Evolutionary conservation across 306 rosid species (phyloP), one percentile per base, ranked within the genome.

Genomic region (Inga leiocalycina): DNA sequence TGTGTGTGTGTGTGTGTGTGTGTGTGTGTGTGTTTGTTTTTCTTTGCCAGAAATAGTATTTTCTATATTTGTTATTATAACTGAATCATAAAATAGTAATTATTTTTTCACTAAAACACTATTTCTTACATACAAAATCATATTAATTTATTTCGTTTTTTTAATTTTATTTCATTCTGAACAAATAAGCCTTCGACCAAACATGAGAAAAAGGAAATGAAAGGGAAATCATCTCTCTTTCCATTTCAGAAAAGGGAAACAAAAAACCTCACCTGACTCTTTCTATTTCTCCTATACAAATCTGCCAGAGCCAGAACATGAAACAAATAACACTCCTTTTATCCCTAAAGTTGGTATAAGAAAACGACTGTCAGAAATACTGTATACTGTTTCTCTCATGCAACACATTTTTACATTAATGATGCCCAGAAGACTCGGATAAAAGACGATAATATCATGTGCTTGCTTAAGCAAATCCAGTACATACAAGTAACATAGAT

Each of bases 321-420:
- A 30, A 22, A 59, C 14, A 22, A 24, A 27, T 4, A 22, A 24
- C 68, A 14, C 39, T 13, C 41, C 41, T 64, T 11, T 59, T 2
- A 62, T 12, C 70, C 41, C 69, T 64, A 30, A 37, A 30, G 39
- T 30, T 64, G 39, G 8, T 10, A 11, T 11, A 64, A 64, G 35
- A 64, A 30, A 27, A 14, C 68, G 8, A 62, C 35, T 62, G 68
- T 15, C 49, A 44, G 9, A 44, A 71, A 71, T 10, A 76, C 15
- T 45, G 70, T 61, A 22, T 59, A 14, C 81, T 78, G 75, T 61
- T 84, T 27, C 39, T n/a, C 76, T 77, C 81, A 39, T 20, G 74
- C 85, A 76, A 79, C 85, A 86, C 89, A 90, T 51, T 86, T 68
- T 67, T 67, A 77, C 71, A 51, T 82, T 39, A 72, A 69, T 74